Conservation (phyloP, 345 rosid genomes). For the Schrenkiella parvula region DNA sequence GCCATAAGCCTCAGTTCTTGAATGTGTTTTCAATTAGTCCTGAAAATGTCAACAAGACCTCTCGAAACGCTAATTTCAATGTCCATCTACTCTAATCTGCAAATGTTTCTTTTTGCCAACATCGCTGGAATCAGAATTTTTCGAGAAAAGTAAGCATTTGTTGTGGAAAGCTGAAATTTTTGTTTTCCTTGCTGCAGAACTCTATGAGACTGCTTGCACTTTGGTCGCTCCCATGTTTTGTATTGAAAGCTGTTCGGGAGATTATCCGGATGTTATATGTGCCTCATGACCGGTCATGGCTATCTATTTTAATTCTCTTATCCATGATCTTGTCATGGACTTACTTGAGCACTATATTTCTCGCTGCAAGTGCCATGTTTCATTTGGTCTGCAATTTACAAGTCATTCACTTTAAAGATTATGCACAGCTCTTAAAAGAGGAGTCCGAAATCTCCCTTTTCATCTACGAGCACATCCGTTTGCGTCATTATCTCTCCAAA, state of each 20-base stretch:
- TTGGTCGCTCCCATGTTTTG: slow-evolving; percentile 76
- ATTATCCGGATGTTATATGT: slow-evolving; percentile 47
- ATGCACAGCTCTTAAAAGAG: slow-evolving; percentile 59
- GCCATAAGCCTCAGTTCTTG: not conserved
- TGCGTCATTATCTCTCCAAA: slow-evolving; percentile 75
- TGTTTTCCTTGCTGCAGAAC: slow-evolving; percentile 37
- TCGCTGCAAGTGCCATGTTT: slow-evolving; percentile 74
- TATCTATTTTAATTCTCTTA: slow-evolving; percentile 49
- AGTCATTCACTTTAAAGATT: slow-evolving; percentile 84
- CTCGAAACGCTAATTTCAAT: no score
- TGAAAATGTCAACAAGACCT: not conserved
- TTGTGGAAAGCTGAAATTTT: not conserved
- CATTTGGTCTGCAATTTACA: slow-evolving; percentile 90
- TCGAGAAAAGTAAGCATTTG: not conserved
- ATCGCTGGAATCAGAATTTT: no score
- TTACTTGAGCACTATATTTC: slow-evolving; percentile 58
- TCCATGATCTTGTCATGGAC: slow-evolving; percentile 71
- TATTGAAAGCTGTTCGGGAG: slow-evolving; percentile 63
- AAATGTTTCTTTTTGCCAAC: no score
- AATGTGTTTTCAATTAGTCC: not conserved
- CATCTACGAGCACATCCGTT: slow-evolving; percentile 70
- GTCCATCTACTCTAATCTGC: no score
- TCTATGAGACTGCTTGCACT: slow-evolving; percentile 54
- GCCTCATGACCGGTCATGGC: slow-evolving; percentile 60
- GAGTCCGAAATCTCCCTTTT: slow-evolving; percentile 61